A percentile compares a stretch with the other conserved stretches of the same genome.
phyloP scores from a whole-genome alignment of 768 basidiomycete species.

The Butyriboletus loyo region DNA sequence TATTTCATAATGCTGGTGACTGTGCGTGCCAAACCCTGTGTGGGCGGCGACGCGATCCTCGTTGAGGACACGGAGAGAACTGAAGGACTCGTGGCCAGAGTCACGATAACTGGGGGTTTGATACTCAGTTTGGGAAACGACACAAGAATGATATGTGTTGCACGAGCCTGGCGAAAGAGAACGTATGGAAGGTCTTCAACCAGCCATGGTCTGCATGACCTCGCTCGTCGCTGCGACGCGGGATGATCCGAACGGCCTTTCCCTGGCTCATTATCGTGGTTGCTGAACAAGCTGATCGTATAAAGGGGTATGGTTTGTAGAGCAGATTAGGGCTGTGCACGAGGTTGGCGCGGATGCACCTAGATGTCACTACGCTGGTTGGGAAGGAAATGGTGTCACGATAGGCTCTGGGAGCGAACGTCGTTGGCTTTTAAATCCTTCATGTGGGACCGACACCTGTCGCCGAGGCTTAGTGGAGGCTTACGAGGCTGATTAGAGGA shows the following conservation, averaged over 20 bases:
- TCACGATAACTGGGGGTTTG: constrained; percentile 54
- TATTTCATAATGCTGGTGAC: constrained; percentile 85
- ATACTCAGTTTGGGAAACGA: constrained; percentile 15
- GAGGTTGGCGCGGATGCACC: constrained; percentile 2
- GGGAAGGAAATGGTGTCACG: not conserved
- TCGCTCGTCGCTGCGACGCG: constrained; percentile 59
- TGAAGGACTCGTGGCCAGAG: constrained; percentile 54
- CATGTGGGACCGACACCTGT: not conserved
- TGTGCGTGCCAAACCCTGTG: constrained; percentile 84
- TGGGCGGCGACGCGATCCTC: constrained; percentile 79
- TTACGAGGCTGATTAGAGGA: constrained; percentile 13
- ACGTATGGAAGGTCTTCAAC: constrained; percentile 87
- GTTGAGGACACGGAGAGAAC: constrained; percentile 84
- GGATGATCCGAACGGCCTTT: constrained; percentile 37
- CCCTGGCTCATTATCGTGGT: constrained; percentile 13
- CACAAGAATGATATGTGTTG: not conserved
- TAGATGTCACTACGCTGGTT: not conserved
- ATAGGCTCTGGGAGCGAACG: not conserved
- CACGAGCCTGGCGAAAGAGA: constrained; percentile 67
- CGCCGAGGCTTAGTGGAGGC: not conserved
- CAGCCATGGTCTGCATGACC: constrained; percentile 80
- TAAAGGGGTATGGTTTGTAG: not conserved
- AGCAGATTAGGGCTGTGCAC: not conserved
- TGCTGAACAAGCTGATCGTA: not conserved
- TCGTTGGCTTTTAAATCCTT: constrained; percentile 18